A percentile compares a stretch with the other conserved stretches of the same genome.
phyloP scores from a whole-genome alignment of 176 grass and related monocot genomes.

The Poa annua region DNA sequence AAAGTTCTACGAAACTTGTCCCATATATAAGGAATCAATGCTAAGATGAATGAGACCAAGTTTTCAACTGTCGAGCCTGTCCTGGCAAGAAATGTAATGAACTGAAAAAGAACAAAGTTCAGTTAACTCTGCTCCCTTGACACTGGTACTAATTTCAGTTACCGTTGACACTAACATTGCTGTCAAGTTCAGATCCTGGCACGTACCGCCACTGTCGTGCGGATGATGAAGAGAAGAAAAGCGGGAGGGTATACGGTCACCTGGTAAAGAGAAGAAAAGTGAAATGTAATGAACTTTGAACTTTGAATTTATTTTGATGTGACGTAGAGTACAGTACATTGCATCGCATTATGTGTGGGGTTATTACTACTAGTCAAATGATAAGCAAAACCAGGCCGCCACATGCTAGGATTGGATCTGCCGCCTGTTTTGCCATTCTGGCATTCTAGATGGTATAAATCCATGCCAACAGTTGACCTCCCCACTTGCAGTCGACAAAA shows the following conservation, averaged over 20 bases:
- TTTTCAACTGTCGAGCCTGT: neutral
- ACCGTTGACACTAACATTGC: neutral
- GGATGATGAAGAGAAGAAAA: no score
- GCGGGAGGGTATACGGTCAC: no score
- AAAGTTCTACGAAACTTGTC: neutral
- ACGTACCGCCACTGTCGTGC: no score
- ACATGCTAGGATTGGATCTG: neutral
- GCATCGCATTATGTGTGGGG: neutral
- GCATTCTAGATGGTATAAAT: conserved; percentile 13
- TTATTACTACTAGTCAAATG: neutral
- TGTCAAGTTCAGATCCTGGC: neutral
- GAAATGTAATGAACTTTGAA: no score
- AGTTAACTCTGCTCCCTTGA: neutral
- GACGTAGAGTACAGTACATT: neutral
- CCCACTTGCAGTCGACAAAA: neutral
- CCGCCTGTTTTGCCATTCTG: conserved; percentile 9
- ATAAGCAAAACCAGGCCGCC: neutral
- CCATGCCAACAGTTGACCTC: conserved; percentile 34
- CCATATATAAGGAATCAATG: neutral
- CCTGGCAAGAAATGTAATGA: neutral
- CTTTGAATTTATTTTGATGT: neutral
- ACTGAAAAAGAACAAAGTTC: neutral
- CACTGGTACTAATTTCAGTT: neutral
- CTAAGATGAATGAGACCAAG: neutral
- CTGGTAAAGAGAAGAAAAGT: no score